Percentiles rank a stretch among this genome's conserved stretches.
Conservation (phyloP, 2,329 filamentous ascomycete genomes). For the Ophiostoma pallidulum region DNA sequence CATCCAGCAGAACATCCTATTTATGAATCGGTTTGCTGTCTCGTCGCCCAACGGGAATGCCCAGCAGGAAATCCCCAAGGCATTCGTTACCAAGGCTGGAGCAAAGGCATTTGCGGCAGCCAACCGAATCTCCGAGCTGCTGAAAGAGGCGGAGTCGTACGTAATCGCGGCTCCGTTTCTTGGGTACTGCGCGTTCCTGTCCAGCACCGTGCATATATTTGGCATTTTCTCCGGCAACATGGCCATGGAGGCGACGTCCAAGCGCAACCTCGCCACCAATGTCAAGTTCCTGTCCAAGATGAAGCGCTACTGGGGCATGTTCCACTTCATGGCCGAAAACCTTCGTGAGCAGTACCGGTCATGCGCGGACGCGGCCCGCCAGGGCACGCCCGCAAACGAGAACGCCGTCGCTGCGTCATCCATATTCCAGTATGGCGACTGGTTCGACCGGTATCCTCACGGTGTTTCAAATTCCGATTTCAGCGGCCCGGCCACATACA, state of each 20-base stretch:
- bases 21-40: slow-evolving; percentile 80
- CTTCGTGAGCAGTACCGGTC: slow-evolving; percentile 79
- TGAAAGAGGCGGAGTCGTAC: slow-evolving; percentile 71
- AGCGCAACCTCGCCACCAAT: slow-evolving; percentile 76
- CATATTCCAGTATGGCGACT: slow-evolving; percentile 93
- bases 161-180: slow-evolving; percentile 84
- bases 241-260: slow-evolving; percentile 64
- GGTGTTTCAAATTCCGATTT: slow-evolving; percentile 80
- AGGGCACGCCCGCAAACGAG: slow-evolving; percentile 46
- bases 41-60: slow-evolving; percentile 57
- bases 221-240: slow-evolving; percentile 82
- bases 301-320: slow-evolving; percentile 98
- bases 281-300: slow-evolving; percentile 87
- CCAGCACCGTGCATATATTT: slow-evolving; percentile 88
- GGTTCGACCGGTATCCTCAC: slow-evolving; percentile 92
- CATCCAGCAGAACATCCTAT: slow-evolving; percentile 80
- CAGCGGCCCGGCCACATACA: slow-evolving; percentile 59
- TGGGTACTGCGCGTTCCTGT: slow-evolving; percentile 88
- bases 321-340: slow-evolving; percentile 91
- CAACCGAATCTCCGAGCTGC: slow-evolving; percentile 73
- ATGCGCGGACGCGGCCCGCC: slow-evolving; percentile 70
- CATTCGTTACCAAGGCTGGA: slow-evolving; percentile 68
- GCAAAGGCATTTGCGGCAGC: slow-evolving; percentile 73
- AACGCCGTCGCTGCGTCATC: slow-evolving; percentile 37
- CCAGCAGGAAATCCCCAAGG: slow-evolving; percentile 61